These are phyloP conservation scores for Aureobasidium sp. DNA, from an alignment of 2,329 filamentous ascomycete species.

Conservation along the genomic window DNA sequence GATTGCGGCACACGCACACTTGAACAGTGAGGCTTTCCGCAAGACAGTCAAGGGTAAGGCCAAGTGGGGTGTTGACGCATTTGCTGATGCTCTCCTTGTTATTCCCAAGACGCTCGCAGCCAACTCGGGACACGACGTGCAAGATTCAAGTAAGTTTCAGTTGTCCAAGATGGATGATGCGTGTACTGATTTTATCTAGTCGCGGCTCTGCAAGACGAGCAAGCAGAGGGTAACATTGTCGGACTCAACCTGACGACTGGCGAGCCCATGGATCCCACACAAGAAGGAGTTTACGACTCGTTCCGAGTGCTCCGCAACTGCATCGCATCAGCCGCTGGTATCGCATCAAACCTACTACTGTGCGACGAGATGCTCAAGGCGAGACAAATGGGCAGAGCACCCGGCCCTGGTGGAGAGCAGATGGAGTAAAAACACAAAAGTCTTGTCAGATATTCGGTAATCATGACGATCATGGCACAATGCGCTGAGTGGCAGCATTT, in stretches of 20 bases:
- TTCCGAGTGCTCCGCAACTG: constrained; percentile 92
- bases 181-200: constrained; percentile 46
- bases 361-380: constrained; percentile 98
- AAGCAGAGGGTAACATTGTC: constrained; percentile 73
- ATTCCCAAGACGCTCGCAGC: constrained; percentile 97
- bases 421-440: constrained; percentile 8
- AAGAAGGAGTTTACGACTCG: constrained; percentile 90
- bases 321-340: constrained; percentile 87
- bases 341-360: constrained; percentile 87
- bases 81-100: constrained; percentile 87
- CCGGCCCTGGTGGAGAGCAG: constrained; percentile 14
- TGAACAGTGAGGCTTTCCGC: constrained; percentile 77
- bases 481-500: constrained; percentile 2
- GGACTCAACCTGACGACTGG: constrained; percentile 82
- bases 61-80: constrained; percentile 90
- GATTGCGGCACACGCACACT: constrained; percentile 79
- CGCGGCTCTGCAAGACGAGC: constrained; percentile 78
- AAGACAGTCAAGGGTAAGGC: constrained; percentile 96
- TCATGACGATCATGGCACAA: constrained; percentile 12
- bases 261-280: constrained; percentile 88
- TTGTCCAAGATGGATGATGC: background rate
- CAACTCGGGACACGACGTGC: constrained; percentile 93
- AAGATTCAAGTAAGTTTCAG: constrained; percentile 72
- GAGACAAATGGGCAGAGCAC: constrained; percentile 64
- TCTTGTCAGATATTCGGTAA: constrained; percentile 5